Evolutionary conservation across 371 early-diverging fungal species (phyloP), one percentile per base, ranked within the genome.

Genomic region (Rhizopus stolonifer): DNA sequence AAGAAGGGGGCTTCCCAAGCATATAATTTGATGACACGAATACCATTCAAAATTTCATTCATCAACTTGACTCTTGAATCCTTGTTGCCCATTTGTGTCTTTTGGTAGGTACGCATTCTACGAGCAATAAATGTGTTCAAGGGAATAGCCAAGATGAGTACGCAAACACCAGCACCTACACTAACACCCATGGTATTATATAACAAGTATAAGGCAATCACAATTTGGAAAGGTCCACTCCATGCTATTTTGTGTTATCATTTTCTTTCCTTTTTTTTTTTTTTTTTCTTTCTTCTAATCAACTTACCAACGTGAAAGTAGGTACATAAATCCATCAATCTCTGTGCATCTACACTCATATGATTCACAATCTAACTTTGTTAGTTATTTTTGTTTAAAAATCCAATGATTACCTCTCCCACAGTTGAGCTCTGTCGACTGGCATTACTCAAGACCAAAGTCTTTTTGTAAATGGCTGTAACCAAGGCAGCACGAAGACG

Each of bases 151-250:
- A 92, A 57, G 32, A 91, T 60, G 85, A 98, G 90, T 22, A 93
- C 69, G 14, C 74, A 79, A 4, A 95, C 89, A 55, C 98, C 98
- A 22, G 93, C 94, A 71, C 92, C 91, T 38, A 87, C 79, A 44
- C 92, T 81, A 49, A 84, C 83, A 1, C 96, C 93, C 65, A 98
- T 84, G 1, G 90, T 88, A 24, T 83, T 70, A 65, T 87, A 90
- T 19, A 98, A 79, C 49, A 96, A 83, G 43, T 70, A 70, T 39
- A 98, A 72, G 3, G 93, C 87, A 38, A 96, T 60, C 0, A 73
- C 54, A 36, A 95, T 94, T 70, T 97, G 95, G 57, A 95, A 85
- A n/a, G 95, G 91, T 15, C 93, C 90, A 57, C 90, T 87, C 94
- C 93, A 93, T 9, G 89, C 75, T 76, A 51, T n/a, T 21, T 7